Evolutionary conservation across 192 early-diverging fungal genomes (phyloP).

Genomic region (Dimargaris cristalligena): DNA sequence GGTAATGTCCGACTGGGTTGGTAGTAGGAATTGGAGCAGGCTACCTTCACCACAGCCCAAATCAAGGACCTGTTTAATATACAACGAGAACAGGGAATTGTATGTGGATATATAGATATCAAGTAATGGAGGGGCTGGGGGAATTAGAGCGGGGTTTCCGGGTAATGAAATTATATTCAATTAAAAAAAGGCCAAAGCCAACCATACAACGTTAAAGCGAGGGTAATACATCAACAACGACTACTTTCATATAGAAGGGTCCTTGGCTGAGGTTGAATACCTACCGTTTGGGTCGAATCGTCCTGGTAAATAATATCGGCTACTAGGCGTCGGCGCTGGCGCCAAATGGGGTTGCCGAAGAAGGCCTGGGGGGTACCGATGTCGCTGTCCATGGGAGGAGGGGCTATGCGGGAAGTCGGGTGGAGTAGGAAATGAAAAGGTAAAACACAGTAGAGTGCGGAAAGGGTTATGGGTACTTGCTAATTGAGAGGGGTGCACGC

Average conservation of each 20-base stretch:
- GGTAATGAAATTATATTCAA: not conserved
- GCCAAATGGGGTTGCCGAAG: too few species aligned
- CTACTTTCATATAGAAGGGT: not conserved
- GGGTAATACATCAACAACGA: too few species aligned
- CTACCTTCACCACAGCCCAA: constrained; percentile 76
- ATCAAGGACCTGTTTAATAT: constrained; percentile 39
- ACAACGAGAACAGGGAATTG: not conserved
- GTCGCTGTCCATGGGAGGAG: too few species aligned
- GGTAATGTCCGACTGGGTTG: constrained; percentile 27
- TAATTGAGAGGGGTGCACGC: too few species aligned
- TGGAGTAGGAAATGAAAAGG: too few species aligned
- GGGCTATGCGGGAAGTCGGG: too few species aligned
- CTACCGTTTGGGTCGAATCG: not conserved
- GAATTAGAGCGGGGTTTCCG: constrained; percentile 9
- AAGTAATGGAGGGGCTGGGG: not conserved
- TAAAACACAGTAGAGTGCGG: too few species aligned
- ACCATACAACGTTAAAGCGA: too few species aligned
- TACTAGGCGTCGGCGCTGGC: constrained; percentile 7
- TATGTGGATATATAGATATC: not conserved
- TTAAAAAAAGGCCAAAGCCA: not conserved
- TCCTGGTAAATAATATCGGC: not conserved
- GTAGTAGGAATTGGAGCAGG: constrained; percentile 44
- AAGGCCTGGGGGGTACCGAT: too few species aligned
- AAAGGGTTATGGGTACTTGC: too few species aligned
- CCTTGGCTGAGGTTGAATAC: not conserved